phyloP scores from a whole-genome alignment of 805 yeast genomes.

The Ogataea philodendri region DNA sequence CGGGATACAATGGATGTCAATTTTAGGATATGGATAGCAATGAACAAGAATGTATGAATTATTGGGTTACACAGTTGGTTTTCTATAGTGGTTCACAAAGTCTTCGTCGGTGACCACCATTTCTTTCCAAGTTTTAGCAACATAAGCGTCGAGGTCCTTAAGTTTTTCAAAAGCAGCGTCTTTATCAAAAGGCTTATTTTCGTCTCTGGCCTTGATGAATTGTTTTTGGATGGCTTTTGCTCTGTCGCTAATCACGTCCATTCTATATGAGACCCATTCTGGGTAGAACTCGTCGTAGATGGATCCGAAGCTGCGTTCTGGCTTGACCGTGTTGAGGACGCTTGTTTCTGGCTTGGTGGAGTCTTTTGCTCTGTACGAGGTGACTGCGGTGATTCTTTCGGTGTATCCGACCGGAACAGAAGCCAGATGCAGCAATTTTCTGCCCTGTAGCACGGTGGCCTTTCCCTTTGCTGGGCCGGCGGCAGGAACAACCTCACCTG shows the following conservation, averaged over 20 bases:
- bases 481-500: slow-evolving; percentile 33
- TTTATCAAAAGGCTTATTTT: slow-evolving; percentile 38
- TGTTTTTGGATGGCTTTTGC: slow-evolving; percentile 28
- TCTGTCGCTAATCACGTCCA: slow-evolving; percentile 36
- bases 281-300: slow-evolving; percentile 40
- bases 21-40: slow-evolving; percentile 8
- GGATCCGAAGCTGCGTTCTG: slow-evolving; percentile 37
- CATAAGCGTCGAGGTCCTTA: slow-evolving; percentile 30
- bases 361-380: slow-evolving; percentile 42
- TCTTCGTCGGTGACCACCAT: slow-evolving; percentile 35
- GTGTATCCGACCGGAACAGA: slow-evolving; percentile 40
- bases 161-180: slow-evolving; percentile 34
- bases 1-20: slow-evolving; percentile 3
- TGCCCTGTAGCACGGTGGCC: slow-evolving; percentile 49
- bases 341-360: slow-evolving; percentile 37
- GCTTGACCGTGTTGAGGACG: slow-evolving; percentile 42
- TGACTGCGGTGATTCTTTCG: slow-evolving; percentile 45
- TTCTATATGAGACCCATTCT: slow-evolving; percentile 40
- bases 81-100: slow-evolving; percentile 17
- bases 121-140: slow-evolving; percentile 32
- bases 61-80: too few species aligned
- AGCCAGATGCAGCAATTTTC: slow-evolving; percentile 46
- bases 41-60: slow-evolving; percentile 1
- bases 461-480: slow-evolving; percentile 48
- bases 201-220: slow-evolving; percentile 22